Base-by-base conservation (phyloP, 345 rosid species). In the Turnera subulata region DNA sequence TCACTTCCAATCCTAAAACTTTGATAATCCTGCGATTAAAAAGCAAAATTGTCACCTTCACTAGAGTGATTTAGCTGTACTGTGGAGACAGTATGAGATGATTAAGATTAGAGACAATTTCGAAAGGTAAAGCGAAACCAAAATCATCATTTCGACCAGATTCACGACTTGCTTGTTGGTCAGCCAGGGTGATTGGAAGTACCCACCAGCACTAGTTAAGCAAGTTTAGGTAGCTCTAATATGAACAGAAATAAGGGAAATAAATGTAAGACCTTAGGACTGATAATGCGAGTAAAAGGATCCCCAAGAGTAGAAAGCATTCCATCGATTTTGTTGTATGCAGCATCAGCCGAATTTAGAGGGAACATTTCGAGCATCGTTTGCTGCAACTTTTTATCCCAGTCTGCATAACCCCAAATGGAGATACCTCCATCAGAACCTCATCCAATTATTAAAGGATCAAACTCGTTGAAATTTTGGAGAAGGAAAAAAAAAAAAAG, bases 231-330 rank as follows among this genome's bases (percentile, higher is more conserved):
- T 8, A 9, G 12, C 45, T 11, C 45, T 42, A 13, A 13, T 14
- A 51, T 29, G 23, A 23, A 20, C 29, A 12, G 35, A 22, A 50
- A 21, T 16, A 24, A 45, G 53, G n/a, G 45, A 18, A 54, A n/a
- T 21, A 1, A 53, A 24, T 12, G 23, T 9, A 48, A 39, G 37
- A 90, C 97, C 93, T 87, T 90, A 33, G 97, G 95, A 67, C 91
- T 90, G 47, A 90, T 79, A 66, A 90, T 83, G 43, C 97, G 80
- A 59, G 97, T 90, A 57, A 84, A 87, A 2, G 95, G 97, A 72
- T 90, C 97, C 35, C 95, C 95, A 21, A 90, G 97, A 38, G 95
- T 83, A 45, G 97, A 84, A 59, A 90, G 92, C 97, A 90, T 90
- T 14, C 77, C 81, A 43, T 80, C 80, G 55, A 90, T 72, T 74